These are phyloP conservation scores for Podila epicladia DNA, from an alignment of 192 early-diverging fungal genomes.

Conservation along the genomic window DNA sequence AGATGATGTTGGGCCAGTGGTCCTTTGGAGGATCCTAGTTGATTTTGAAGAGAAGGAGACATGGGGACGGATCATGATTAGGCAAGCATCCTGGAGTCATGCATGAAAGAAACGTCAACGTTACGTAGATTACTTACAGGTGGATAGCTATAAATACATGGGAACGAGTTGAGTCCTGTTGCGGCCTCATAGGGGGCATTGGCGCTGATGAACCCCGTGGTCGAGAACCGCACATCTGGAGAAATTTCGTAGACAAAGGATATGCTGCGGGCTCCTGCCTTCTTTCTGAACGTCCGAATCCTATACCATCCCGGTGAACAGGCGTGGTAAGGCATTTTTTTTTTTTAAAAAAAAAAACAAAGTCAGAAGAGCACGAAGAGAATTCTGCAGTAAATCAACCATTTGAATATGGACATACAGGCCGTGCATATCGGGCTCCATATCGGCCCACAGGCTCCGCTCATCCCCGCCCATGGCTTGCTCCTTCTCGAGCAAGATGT, in stretches of 20 bases:
- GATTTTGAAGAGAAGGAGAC: neutral
- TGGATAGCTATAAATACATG: conserved; percentile 63
- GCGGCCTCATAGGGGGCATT: conserved; percentile 58
- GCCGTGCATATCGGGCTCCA: conserved; percentile 56
- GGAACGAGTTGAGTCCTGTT: conserved; percentile 62
- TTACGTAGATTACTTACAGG: conserved; percentile 30
- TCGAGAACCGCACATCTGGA: conserved; percentile 46
- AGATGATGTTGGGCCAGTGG: conserved; percentile 63
- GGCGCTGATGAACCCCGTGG: conserved; percentile 53
- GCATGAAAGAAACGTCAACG: neutral
- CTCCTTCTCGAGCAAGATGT: conserved; percentile 57
- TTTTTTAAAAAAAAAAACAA: too few species aligned
- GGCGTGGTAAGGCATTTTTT: too few species aligned
- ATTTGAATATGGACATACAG: too few species aligned
- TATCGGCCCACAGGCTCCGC: conserved; percentile 57
- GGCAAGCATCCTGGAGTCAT: too few species aligned
- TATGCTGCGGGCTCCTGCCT: conserved; percentile 54
- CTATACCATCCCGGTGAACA: conserved; percentile 13
- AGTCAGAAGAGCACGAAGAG: too few species aligned
- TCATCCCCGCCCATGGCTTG: conserved; percentile 50
- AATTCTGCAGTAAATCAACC: neutral
- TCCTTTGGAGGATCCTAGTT: conserved; percentile 54
- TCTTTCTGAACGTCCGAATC: conserved; percentile 55
- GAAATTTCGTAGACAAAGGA: conserved; percentile 59
- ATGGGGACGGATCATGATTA: too few species aligned